Base-by-base conservation (phyloP, 2,329 filamentous ascomycete species). In the Cladosporium cucumerinum region DNA sequence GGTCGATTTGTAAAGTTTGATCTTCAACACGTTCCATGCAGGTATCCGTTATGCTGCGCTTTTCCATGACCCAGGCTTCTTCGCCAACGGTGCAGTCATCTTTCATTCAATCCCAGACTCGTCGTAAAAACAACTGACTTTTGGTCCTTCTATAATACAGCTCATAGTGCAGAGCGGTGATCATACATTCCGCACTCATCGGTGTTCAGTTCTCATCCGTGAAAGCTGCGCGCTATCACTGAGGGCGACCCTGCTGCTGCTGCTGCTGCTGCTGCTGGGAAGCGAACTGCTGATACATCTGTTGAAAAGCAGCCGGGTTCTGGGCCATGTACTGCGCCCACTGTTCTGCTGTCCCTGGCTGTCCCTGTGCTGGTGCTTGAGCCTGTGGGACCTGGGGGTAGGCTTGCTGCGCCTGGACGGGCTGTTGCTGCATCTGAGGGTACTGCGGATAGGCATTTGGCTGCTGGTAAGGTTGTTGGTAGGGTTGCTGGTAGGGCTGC, bases 361-460 rank as follows among this genome's bases (percentile, higher is more conserved):
- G 46, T 26, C 28, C 58, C 58, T 32, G 26, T 10, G 74, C 61
- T 21, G 65, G 64, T 57, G 70, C 69, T 39, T 69, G 69, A 59
- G 69, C 68, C 25, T 71, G 68, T n/a, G 70, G 71, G 30, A 16
- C 43, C 21, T 57, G 61, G 16, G 32, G 23, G 30, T 49, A 39
- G 25, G 59, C 25, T 18, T 71, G 69, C 61, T 69, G 66, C 48
- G 67, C 71, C 54, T 69, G 66, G 46, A 49, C 54, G 67, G 61
- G 55, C 12, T 61, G 59, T 54, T 68, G 65, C 39, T 61, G 66
- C 48, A 62, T 57, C 30, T 69, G 69, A 52, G 66, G 64, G 51
- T 69, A 68, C 51, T 68, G 69, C 30, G 63, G 65, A 64, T 65
- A 70, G 64, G 75, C 73, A 54, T 71, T 71, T 64, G 73, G 72